Evolutionary conservation across 2,329 filamentous ascomycete species (phyloP).

Genomic region (Sarocladiaceae sp.): DNA sequence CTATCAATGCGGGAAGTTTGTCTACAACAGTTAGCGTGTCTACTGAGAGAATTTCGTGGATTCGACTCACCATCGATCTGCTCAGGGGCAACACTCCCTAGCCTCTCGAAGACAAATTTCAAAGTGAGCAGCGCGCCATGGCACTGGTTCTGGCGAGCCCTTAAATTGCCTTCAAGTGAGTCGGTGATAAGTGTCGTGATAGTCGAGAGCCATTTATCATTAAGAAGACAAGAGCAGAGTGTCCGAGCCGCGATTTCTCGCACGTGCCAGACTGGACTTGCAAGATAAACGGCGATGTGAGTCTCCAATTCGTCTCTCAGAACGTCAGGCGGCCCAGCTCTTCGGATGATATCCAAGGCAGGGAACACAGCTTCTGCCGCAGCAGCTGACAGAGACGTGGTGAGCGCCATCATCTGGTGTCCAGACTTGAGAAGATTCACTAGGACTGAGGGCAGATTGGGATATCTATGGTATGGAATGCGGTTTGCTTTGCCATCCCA

Average conservation of each 20-base stretch:
- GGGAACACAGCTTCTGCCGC: slow-evolving; percentile 73
- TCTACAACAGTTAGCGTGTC: slow-evolving; percentile 20
- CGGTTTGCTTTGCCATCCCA: slow-evolving; percentile 62
- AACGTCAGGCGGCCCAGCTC: slow-evolving; percentile 61
- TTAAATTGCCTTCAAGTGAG: neutral
- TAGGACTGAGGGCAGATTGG: slow-evolving; percentile 60
- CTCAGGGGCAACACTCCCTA: slow-evolving; percentile 41
- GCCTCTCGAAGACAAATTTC: slow-evolving; percentile 53
- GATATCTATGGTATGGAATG: slow-evolving; percentile 67
- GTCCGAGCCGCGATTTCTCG: slow-evolving; percentile 76
- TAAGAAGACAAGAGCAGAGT: slow-evolving; percentile 58
- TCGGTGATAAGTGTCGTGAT: slow-evolving; percentile 33
- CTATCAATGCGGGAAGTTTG: slow-evolving; percentile 24
- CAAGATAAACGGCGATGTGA: slow-evolving; percentile 59
- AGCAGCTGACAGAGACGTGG: slow-evolving; percentile 18
- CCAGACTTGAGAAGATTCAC: slow-evolving; percentile 56
- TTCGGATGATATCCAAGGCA: slow-evolving; percentile 74
- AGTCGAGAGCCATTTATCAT: slow-evolving; percentile 41
- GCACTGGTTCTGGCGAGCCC: slow-evolving; percentile 42
- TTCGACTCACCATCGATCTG: slow-evolving; percentile 37
- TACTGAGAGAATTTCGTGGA: neutral
- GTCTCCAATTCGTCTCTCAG: slow-evolving; percentile 50
- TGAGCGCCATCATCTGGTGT: slow-evolving; percentile 32
- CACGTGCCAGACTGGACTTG: slow-evolving; percentile 73
- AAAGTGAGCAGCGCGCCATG: slow-evolving; percentile 56